phyloP scores from a whole-genome alignment of 2,329 filamentous ascomycete genomes.

The Colletotrichum karsti region DNA sequence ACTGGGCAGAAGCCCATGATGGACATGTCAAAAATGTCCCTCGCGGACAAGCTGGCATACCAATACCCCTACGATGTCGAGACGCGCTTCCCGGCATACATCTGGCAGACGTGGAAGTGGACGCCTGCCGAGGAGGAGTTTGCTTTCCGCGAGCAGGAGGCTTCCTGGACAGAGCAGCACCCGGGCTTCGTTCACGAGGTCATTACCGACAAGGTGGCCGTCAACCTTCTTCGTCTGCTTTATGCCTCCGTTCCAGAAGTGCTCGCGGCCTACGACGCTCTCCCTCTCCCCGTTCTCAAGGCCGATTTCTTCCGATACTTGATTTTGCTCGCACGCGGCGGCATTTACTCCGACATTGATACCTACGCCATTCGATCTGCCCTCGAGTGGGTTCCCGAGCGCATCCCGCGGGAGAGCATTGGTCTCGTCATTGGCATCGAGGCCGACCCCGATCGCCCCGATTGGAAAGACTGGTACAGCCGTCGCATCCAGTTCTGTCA shows the following conservation, averaged over 20 bases:
- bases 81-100: conserved; percentile 92
- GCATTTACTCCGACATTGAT: conserved; percentile 90
- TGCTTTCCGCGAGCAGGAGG: conserved; percentile 82
- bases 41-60: conserved; percentile 86
- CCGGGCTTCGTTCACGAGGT: conserved; percentile 96
- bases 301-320: conserved; percentile 84
- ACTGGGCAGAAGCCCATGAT: conserved; percentile 70
- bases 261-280: conserved; percentile 76
- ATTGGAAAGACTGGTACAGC: conserved; percentile 97
- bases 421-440: conserved; percentile 95
- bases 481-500: conserved; percentile 98
- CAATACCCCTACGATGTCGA: conserved; percentile 93
- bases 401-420: conserved; percentile 79
- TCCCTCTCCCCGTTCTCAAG: conserved; percentile 80
- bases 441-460: conserved; percentile 89
- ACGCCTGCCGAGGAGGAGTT: conserved; percentile 83
- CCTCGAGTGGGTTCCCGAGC: conserved; percentile 84
- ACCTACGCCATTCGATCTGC: conserved; percentile 86
- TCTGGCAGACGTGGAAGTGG: conserved; percentile 99
- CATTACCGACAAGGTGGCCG: conserved; percentile 88
- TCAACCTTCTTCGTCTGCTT: conserved; percentile 83
- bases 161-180: conserved; percentile 87
- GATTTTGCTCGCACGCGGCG: conserved; percentile 68
- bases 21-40: conserved; percentile 76
- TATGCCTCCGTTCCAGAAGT: conserved; percentile 86